Evolutionary conservation across 1,284 basidiomycete species (phyloP).

Genomic region (Moesziomyces sp.): DNA sequence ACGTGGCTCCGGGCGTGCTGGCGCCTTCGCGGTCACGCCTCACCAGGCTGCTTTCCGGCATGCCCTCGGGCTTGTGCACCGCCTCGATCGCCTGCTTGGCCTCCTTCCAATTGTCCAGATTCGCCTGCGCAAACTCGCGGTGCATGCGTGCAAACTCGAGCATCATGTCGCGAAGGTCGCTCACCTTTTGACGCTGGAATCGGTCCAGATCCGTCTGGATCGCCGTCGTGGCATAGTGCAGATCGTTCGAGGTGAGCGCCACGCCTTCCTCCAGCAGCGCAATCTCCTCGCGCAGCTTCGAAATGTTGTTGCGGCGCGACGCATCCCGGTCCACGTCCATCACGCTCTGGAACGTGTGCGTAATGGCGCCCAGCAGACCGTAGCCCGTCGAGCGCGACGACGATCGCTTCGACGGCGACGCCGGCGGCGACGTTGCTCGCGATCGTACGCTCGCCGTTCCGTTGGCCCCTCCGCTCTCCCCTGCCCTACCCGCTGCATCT

Average conservation of each 20-base stretch:
- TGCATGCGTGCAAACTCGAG: constrained; percentile 89
- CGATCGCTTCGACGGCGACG: constrained; percentile 39
- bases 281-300: constrained; percentile 92
- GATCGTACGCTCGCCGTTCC: constrained; percentile 5
- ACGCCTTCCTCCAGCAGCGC: constrained; percentile 68
- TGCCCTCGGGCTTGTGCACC: constrained; percentile 73
- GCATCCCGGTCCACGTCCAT: constrained; percentile 99
- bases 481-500: neutral
- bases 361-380: constrained; percentile 89
- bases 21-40: constrained; percentile 28
- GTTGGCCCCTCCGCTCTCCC: neutral
- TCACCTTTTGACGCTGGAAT: constrained; percentile 98
- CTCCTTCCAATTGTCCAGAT: constrained; percentile 94
- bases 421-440: constrained; percentile 28
- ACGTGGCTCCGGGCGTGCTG: constrained; percentile 13
- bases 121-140: constrained; percentile 80
- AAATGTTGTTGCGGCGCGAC: constrained; percentile 89
- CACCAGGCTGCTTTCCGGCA: constrained; percentile 55
- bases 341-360: constrained; percentile 94
- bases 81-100: constrained; percentile 88
- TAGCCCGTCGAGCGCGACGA: constrained; percentile 42
- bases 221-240: constrained; percentile 93
- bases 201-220: constrained; percentile 97
- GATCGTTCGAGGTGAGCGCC: constrained; percentile 69
- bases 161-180: constrained; percentile 90